These are phyloP conservation scores for Miscanthus sacchariflorus DNA, from an alignment of 202 grass and related monocot genomes.

Conservation along the genomic window DNA sequence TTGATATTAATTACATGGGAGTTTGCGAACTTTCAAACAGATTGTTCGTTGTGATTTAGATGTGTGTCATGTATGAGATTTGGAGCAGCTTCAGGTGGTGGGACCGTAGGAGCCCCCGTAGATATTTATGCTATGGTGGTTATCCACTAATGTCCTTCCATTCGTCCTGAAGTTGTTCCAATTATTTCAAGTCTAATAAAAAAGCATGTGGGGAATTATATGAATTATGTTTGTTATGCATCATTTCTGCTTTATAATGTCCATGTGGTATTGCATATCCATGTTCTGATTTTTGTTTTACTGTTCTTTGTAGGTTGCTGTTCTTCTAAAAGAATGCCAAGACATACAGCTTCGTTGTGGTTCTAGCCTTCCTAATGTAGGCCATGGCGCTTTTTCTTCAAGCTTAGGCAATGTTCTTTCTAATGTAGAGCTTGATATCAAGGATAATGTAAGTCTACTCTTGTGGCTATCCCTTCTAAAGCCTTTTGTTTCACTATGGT, in stretches of 20 bases:
- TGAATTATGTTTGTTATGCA: conserved; percentile 27
- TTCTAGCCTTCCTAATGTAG: conserved; percentile 51
- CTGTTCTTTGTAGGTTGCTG: conserved; percentile 66
- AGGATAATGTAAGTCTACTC: conserved; percentile 56
- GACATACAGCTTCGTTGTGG: conserved; percentile 96
- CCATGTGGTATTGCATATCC: conserved; percentile 3
- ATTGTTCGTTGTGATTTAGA: neutral
- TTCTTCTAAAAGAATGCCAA: conserved; percentile 97
- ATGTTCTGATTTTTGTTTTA: conserved; percentile 39
- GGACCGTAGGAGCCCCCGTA: neutral
- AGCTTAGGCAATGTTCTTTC: conserved; percentile 43
- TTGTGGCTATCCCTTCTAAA: conserved; percentile 32
- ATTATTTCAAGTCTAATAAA: conserved; percentile 26
- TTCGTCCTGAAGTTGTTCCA: conserved; percentile 22
- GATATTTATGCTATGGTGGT: conserved; percentile 10
- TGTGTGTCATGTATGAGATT: conserved; percentile 4
- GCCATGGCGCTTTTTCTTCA: conserved; percentile 47
- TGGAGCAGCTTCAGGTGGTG: conserved; percentile 11
- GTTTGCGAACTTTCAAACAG: neutral
- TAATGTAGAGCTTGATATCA: conserved; percentile 33
- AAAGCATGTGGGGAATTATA: neutral
- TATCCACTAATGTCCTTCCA: neutral
- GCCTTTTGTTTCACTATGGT: neutral
- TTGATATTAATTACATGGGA: neutral
- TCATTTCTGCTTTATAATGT: neutral